Conservation (phyloP, 208 protist species). For the Vickermania ingenoplastis region DNA sequence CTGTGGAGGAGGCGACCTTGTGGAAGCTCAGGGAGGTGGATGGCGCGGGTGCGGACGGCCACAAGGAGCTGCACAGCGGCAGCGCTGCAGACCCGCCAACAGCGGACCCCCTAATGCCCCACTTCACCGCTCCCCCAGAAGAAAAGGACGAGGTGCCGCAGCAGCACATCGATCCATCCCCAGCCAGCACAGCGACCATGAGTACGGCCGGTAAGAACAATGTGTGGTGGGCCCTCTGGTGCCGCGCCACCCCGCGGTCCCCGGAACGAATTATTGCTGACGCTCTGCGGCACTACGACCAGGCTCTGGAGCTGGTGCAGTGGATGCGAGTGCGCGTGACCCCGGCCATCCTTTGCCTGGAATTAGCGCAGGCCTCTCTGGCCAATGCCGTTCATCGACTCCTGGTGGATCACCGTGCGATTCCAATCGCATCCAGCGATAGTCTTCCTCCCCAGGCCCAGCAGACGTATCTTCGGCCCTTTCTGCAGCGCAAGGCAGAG, state of each 20-base stretch:
- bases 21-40: conserved; percentile 3
- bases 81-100: not conserved
- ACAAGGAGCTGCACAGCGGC: not conserved
- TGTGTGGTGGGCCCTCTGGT: conserved; percentile 72
- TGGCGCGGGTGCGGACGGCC: conserved; percentile 2
- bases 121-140: not conserved
- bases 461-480: not conserved
- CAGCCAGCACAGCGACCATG: not conserved
- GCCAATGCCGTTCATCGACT: conserved; percentile 49
- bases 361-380: conserved; percentile 43
- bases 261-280: conserved; percentile 28
- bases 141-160: not conserved
- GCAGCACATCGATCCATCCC: not conserved
- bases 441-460: not conserved
- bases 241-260: conserved; percentile 38
- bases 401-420: conserved; percentile 47
- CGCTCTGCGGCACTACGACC: conserved; percentile 30
- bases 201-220: conserved; percentile 5
- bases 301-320: conserved; percentile 30
- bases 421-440: not conserved
- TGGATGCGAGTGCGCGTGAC: conserved; percentile 45
- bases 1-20: not conserved
- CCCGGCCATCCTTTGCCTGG: conserved; percentile 22
- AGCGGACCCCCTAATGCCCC: not conserved
- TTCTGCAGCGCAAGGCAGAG: not conserved